A percentile compares a stretch with the other conserved stretches of the same genome.
Conservation (phyloP, 2,329 filamentous ascomycete genomes). For the Xylaria hypoxylon region DNA sequence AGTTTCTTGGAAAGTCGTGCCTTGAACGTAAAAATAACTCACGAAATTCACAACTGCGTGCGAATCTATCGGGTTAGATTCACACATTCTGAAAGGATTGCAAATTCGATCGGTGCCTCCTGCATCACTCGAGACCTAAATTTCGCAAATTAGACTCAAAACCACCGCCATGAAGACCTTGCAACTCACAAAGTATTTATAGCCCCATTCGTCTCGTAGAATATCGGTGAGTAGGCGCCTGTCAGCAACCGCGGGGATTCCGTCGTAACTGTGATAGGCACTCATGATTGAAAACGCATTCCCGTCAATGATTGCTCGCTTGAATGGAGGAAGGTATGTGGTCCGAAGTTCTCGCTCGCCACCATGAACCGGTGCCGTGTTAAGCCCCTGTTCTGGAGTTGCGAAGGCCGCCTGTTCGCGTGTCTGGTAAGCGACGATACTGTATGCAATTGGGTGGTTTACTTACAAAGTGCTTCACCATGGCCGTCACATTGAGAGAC, state of each 20-base stretch:
- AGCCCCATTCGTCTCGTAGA: conserved; percentile 77
- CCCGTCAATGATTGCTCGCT: conserved; percentile 76
- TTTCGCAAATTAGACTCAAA: conserved; percentile 17
- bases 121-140: conserved; percentile 69
- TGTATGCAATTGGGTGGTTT: conserved; percentile 16
- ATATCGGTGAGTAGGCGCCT: conserved; percentile 75
- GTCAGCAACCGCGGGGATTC: conserved; percentile 74
- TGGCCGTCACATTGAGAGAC: conserved; percentile 73
- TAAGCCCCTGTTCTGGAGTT: conserved; percentile 77
- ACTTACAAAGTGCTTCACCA: conserved; percentile 78
- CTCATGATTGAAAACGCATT: conserved; percentile 78
- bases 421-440: conserved; percentile 10
- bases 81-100: conserved; percentile 72
- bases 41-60: conserved; percentile 72
- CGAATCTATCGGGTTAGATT: conserved; percentile 69
- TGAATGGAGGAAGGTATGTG: conserved; percentile 71
- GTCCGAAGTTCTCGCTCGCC: conserved; percentile 66
- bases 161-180: conserved; percentile 25
- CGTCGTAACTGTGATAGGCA: conserved; percentile 80
- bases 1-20: not conserved
- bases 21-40: conserved; percentile 33
- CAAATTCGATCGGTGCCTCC: conserved; percentile 77
- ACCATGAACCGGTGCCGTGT: conserved; percentile 69
- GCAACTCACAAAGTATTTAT: conserved; percentile 71
- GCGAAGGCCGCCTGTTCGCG: conserved; percentile 68